Percentiles rank a stretch among this genome's conserved stretches.
Evolutionary conservation across 257 asterid genomes (phyloP).

Genomic region (Salvia splendens): DNA sequence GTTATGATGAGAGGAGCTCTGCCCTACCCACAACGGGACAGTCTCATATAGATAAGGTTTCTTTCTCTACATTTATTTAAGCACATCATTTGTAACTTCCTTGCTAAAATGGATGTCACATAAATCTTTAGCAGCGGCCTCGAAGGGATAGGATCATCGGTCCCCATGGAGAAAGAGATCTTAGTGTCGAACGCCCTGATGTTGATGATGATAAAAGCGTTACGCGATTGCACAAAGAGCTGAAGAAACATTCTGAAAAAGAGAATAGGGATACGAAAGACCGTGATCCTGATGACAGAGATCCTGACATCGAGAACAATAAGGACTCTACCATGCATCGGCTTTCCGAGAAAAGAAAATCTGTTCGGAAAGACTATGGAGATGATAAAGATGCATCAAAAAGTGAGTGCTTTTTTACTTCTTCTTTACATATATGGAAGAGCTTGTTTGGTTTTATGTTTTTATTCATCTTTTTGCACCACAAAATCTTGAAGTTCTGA

Average conservation of each 20-base stretch:
- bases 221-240: constrained; percentile 72
- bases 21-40: constrained; percentile 59
- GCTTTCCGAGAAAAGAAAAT: constrained; percentile 67
- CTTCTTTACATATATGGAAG: constrained; percentile 16
- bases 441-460: constrained; percentile 29
- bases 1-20: constrained; percentile 85
- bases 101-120: constrained; percentile 32
- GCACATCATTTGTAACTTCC: constrained; percentile 19
- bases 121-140: constrained; percentile 53
- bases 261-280: constrained; percentile 69
- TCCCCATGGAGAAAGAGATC: constrained; percentile 66
- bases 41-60: constrained; percentile 73
- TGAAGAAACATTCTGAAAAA: constrained; percentile 69
- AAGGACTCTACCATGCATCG: constrained; percentile 64
- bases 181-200: constrained; percentile 79
- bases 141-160: constrained; percentile 61
- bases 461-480: constrained; percentile 19
- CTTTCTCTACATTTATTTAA: constrained; percentile 20
- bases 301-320: constrained; percentile 64
- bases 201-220: constrained; percentile 73
- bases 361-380: constrained; percentile 56
- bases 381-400: constrained; percentile 77
- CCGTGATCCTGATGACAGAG: constrained; percentile 73
- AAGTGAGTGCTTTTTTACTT: constrained; percentile 54
- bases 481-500: constrained; percentile 14